Evolutionary conservation across 2,329 filamentous ascomycete species (phyloP).

Genomic region (Podosphaera aphanis): DNA sequence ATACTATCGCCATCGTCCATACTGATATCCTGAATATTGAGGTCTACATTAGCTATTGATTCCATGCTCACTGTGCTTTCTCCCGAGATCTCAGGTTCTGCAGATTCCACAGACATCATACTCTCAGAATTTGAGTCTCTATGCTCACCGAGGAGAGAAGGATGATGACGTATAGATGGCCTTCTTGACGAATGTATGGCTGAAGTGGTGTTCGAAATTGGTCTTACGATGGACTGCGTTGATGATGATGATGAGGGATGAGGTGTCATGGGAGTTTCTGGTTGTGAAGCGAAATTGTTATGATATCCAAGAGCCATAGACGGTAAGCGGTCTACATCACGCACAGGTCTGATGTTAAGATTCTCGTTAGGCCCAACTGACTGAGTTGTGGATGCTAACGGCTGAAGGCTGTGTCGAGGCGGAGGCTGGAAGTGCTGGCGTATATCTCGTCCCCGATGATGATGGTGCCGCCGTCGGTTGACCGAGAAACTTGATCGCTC

Average conservation of each 20-base stretch:
- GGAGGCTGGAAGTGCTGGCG: slow-evolving; percentile 26
- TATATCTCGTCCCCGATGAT: slow-evolving; percentile 28
- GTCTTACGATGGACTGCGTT: slow-evolving; percentile 32
- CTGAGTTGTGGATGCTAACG: slow-evolving; percentile 41
- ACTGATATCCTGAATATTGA: slow-evolving; percentile 46
- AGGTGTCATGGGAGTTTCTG: slow-evolving; percentile 74
- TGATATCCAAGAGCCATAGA: slow-evolving; percentile 55
- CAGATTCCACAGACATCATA: slow-evolving; percentile 52
- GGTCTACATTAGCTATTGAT: slow-evolving; percentile 38
- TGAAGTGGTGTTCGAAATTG: slow-evolving; percentile 27
- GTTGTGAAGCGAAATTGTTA: slow-evolving; percentile 57
- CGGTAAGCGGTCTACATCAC: slow-evolving; percentile 60
- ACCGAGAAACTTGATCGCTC: slow-evolving; percentile 42
- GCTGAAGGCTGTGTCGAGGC: slow-evolving; percentile 33
- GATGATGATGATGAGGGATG: slow-evolving; percentile 32
- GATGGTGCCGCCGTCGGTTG: slow-evolving; percentile 26
- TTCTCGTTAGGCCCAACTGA: slow-evolving; percentile 45
- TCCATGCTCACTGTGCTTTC: slow-evolving; percentile 35
- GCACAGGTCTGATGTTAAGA: slow-evolving; percentile 53
- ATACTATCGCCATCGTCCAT: slow-evolving; percentile 60
- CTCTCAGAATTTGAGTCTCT: slow-evolving; percentile 77
- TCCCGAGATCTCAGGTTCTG: slow-evolving; percentile 46
- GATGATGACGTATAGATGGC: slow-evolving; percentile 72
- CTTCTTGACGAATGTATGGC: slow-evolving; percentile 38
- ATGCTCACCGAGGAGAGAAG: slow-evolving; percentile 62